Percentiles rank a stretch among this genome's conserved stretches.
Evolutionary conservation across 768 basidiomycete species (phyloP).

Genomic region (Cystobasidium onofrii): DNA sequence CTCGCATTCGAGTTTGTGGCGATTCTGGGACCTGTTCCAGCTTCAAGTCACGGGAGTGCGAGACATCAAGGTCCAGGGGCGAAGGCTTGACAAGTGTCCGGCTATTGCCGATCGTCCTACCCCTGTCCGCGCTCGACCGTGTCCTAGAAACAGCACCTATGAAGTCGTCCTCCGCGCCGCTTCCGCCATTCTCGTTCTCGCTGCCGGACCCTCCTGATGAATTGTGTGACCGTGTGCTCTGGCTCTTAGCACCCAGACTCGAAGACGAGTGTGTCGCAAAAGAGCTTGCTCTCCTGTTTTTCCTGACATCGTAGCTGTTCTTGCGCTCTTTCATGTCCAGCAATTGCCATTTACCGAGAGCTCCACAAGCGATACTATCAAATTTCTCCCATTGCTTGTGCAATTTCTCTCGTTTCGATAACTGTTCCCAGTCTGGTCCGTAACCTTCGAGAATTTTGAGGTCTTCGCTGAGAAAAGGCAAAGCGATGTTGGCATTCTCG

Average conservation of each 20-base stretch:
- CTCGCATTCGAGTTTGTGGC: not conserved
- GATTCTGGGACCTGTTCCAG: not conserved
- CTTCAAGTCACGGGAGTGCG: not conserved
- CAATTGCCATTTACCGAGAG: conserved; percentile 5
- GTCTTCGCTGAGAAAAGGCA: conserved; percentile 51
- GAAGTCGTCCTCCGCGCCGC: not conserved
- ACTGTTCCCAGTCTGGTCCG: conserved; percentile 8
- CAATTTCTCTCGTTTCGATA: conserved; percentile 26
- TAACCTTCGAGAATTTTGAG: conserved; percentile 50
- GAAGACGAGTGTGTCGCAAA: not conserved
- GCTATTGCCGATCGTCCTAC: not conserved
- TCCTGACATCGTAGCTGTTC: not conserved
- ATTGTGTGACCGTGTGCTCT: not conserved
- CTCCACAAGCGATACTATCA: conserved; percentile 22
- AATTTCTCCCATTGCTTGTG: conserved; percentile 1
- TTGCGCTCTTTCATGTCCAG: conserved; percentile 13
- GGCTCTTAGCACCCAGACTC: not conserved
- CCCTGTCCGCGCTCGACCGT: not conserved
- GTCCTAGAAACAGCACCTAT: not conserved
- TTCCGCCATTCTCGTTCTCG: conserved; percentile 6
- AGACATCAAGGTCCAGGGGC: not conserved
- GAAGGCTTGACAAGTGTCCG: not conserved
- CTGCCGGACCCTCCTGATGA: conserved; percentile 7
- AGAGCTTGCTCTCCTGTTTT: not conserved
- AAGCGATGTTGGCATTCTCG: conserved; percentile 79